Conservation (phyloP, 306 rosid genomes). For the Amphicarpaea edgeworthii region DNA sequence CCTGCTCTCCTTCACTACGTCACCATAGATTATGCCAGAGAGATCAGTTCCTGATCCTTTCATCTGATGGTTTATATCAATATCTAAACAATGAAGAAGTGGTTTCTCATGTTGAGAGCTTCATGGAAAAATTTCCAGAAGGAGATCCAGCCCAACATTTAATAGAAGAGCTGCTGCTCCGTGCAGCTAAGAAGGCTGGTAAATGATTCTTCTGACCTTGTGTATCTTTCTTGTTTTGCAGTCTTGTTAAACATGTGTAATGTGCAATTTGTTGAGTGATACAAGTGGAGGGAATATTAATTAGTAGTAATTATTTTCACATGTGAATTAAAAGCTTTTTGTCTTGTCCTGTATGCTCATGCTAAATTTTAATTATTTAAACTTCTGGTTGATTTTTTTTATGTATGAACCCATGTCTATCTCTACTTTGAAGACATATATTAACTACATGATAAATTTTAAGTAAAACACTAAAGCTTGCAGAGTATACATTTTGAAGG, state of each 20-base stretch:
- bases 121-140: conserved; percentile 98
- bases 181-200: conserved; percentile 99
- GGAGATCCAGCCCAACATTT: conserved; percentile 99
- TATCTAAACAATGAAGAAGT: conserved; percentile 96
- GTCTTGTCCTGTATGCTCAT: conserved; percentile 7
- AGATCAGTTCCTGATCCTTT: conserved; percentile 95
- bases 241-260: conserved; percentile 14
- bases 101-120: conserved; percentile 89
- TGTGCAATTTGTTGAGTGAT: conserved; percentile 31
- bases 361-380: conserved; percentile 6
- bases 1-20: conserved; percentile 90
- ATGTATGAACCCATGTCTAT: background rate
- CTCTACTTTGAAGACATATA: background rate
- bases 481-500: background rate
- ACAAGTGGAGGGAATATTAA: conserved; percentile 15
- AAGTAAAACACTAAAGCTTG: background rate
- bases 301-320: conserved; percentile 27
- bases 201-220: conserved; percentile 40
- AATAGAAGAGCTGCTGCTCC: conserved; percentile 98
- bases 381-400: conserved; percentile 20
- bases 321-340: conserved; percentile 14
- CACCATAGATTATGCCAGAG: conserved; percentile 85
- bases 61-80: conserved; percentile 97
- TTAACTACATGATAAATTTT: conserved; percentile 22
- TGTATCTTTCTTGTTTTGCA: conserved; percentile 31